A percentile compares a stretch with the other conserved stretches of the same genome.
phyloP scores from a whole-genome alignment of 352 stramenopile species.

The Phytophthora capsici region DNA sequence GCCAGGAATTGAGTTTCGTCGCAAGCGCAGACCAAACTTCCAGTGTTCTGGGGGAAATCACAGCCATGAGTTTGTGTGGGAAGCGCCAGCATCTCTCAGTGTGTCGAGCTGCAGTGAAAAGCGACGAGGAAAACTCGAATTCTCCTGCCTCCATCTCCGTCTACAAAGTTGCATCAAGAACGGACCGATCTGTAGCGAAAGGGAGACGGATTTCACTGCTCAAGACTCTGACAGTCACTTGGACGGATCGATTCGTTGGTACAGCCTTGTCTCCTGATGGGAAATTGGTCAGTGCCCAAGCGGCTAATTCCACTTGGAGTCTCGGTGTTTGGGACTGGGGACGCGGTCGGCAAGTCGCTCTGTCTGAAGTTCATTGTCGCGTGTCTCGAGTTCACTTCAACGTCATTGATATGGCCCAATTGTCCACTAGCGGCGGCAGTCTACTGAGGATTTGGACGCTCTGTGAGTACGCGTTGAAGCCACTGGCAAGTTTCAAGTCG shows the following conservation, averaged over 20 bases:
- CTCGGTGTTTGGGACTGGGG: constrained; percentile 83
- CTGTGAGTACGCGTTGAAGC: constrained; percentile 72
- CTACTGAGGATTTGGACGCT: constrained; percentile 82
- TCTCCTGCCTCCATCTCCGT: constrained; percentile 43
- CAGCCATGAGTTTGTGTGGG: constrained; percentile 66
- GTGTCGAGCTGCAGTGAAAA: constrained; percentile 53
- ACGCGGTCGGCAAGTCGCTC: constrained; percentile 65
- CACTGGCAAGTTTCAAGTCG: constrained; percentile 78
- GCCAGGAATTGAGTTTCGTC: constrained; percentile 65
- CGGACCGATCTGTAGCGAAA: constrained; percentile 8
- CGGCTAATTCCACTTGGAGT: constrained; percentile 59
- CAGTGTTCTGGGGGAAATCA: constrained; percentile 62
- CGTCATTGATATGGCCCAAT: constrained; percentile 75
- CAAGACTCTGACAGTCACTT: constrained; percentile 57
- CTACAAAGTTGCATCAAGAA: constrained; percentile 32
- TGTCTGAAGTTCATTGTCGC: constrained; percentile 69
- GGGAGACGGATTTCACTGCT: constrained; percentile 31
- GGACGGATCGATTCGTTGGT: constrained; percentile 59
- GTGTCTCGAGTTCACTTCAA: constrained; percentile 83
- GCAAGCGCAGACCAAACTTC: constrained; percentile 24
- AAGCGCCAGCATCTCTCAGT: constrained; percentile 63
- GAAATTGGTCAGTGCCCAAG: constrained; percentile 69
- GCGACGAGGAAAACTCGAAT: constrained; percentile 11
- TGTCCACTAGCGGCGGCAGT: constrained; percentile 75
- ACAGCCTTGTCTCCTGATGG: constrained; percentile 71